Conservation (phyloP, 2,329 filamentous ascomycete genomes). For the Cyphellophora europaea region DNA sequence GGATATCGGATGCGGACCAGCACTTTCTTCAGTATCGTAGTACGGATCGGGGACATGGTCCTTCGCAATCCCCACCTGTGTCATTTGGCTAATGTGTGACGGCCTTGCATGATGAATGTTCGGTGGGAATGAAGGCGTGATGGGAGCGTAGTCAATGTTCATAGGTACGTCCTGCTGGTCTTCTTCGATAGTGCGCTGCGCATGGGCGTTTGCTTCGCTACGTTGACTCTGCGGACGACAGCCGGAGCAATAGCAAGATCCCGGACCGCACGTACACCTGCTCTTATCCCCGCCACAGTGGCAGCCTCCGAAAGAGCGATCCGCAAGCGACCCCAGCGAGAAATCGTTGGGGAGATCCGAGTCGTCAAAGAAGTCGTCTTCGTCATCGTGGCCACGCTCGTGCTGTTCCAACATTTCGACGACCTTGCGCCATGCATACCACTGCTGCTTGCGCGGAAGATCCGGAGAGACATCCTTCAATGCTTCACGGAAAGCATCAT, state of each 20-base stretch:
- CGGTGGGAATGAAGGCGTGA: background rate
- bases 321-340: background rate
- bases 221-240: background rate
- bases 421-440: background rate
- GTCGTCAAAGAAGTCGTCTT: slow-evolving; percentile 1
- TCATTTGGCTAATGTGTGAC: too few relatives aligned
- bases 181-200: background rate
- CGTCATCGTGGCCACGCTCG: background rate
- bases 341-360: background rate
- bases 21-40: too few relatives aligned
- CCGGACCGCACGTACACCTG: background rate
- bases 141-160: background rate
- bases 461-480: background rate
- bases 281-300: background rate
- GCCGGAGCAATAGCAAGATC: background rate
- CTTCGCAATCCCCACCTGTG: too few relatives aligned
- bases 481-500: background rate
- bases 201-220: background rate
- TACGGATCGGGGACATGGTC: too few relatives aligned
- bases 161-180: background rate
- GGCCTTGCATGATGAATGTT: too few relatives aligned
- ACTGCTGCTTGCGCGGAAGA: background rate
- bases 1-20: too few relatives aligned
- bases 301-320: background rate
- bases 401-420: background rate